These are phyloP conservation scores for Pythium graminicola DNA, from an alignment of 352 stramenopile species.

Conservation along the genomic window DNA sequence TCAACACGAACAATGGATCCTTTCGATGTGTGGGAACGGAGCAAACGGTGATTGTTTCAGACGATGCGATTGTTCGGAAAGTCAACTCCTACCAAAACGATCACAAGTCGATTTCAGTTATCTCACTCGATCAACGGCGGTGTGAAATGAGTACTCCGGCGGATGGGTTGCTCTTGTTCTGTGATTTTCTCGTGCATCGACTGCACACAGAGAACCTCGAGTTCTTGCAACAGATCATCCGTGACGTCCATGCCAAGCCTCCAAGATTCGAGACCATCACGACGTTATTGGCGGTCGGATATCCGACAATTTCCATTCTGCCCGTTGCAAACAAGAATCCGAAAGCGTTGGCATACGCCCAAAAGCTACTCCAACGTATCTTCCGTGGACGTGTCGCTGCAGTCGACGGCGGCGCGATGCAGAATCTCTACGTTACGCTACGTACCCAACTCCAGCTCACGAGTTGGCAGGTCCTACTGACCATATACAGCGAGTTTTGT, in stretches of 20 bases:
- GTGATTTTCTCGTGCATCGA: conserved; percentile 1
- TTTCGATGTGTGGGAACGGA: conserved; percentile 1
- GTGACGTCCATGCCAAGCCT: conserved; percentile 7
- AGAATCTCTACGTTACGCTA: not conserved
- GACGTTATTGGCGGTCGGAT: not conserved
- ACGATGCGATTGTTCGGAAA: too few species aligned
- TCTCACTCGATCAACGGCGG: too few species aligned
- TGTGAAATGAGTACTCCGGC: too few species aligned
- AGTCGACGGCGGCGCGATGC: not conserved
- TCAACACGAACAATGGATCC: not conserved
- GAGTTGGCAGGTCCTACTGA: conserved; percentile 4
- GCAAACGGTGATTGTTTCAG: not conserved
- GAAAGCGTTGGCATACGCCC: not conserved
- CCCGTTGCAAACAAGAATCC: not conserved
- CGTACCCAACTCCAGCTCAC: not conserved
- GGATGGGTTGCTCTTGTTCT: conserved; percentile 7
- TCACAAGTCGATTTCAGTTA: too few species aligned
- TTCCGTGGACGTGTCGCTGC: not conserved
- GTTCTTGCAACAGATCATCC: not conserved
- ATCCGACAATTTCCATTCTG: conserved; percentile 2
- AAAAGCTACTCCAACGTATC: not conserved
- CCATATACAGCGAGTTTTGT: conserved; percentile 10
- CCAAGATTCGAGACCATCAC: conserved; percentile 4
- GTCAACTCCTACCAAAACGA: too few species aligned
- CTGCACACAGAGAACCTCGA: conserved; percentile 7